A percentile compares a stretch with the other conserved stretches of the same genome.
Conservation (phyloP, 768 basidiomycete species). For the Mycena galopus region DNA sequence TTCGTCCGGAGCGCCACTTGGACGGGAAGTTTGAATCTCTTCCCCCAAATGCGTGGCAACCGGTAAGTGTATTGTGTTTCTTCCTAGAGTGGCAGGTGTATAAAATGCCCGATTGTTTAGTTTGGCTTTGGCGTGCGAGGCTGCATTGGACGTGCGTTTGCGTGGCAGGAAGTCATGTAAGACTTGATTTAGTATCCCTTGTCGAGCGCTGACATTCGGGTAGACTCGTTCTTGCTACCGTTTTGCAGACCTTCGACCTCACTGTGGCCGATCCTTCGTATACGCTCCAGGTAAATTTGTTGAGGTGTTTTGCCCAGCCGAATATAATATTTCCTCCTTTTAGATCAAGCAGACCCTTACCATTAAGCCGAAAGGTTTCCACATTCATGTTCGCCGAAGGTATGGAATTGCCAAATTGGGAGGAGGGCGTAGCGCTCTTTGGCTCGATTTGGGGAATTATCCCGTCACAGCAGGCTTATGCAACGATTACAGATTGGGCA, state of each 20-base stretch:
- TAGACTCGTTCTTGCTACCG: constrained; percentile 51
- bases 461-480: too few relatives aligned
- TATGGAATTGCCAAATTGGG: too few relatives aligned
- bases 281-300: too few relatives aligned
- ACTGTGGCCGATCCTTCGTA: constrained; percentile 56
- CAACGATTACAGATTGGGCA: too few relatives aligned
- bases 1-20: constrained; percentile 61
- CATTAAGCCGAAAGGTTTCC: constrained; percentile 59
- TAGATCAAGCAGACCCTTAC: constrained; percentile 59
- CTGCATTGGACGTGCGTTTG: constrained; percentile 58
- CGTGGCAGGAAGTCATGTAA: constrained; percentile 60
- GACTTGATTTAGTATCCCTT: background rate
- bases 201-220: background rate
- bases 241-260: constrained; percentile 62
- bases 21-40: constrained; percentile 61
- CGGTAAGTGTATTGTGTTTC: constrained; percentile 40
- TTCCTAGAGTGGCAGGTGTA: constrained; percentile 25
- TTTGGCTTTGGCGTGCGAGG: constrained; percentile 41
- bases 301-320: too few relatives aligned
- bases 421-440: too few relatives aligned
- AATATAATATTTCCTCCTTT: too few relatives aligned
- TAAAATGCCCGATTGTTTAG: constrained; percentile 30
- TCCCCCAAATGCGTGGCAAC: constrained; percentile 61
- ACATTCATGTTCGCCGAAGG: constrained; percentile 54
- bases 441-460: too few relatives aligned